phyloP scores from a whole-genome alignment of 192 early-diverging fungal genomes.

The Backusella parvicylindrica region DNA sequence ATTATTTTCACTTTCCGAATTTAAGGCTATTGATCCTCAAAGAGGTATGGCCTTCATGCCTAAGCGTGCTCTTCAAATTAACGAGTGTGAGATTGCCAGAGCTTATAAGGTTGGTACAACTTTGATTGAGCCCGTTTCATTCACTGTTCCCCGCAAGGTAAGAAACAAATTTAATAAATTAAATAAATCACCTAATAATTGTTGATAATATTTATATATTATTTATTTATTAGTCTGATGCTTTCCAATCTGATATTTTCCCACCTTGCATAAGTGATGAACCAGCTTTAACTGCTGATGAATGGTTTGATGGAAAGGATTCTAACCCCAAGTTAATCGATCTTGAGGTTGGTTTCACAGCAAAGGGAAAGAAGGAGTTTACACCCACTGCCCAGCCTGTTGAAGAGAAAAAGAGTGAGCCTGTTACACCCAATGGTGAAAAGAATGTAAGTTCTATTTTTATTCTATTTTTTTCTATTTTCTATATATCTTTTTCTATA shows the following conservation, averaged over 20 bases:
- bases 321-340: constrained; percentile 75
- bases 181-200: background rate
- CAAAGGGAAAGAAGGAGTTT: constrained; percentile 71
- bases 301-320: constrained; percentile 87
- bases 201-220: background rate
- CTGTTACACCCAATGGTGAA: constrained; percentile 42
- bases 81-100: constrained; percentile 87
- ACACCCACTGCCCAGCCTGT: constrained; percentile 63
- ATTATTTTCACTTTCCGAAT: constrained; percentile 83
- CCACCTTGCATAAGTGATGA: constrained; percentile 80
- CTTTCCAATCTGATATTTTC: constrained; percentile 96
- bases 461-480: background rate
- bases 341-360: constrained; percentile 69
- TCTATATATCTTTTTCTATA: background rate
- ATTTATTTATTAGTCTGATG: constrained; percentile 67
- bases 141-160: constrained; percentile 94
- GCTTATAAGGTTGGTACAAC: constrained; percentile 91
- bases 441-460: constrained; percentile 41
- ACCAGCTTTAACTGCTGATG: constrained; percentile 83
- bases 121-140: constrained; percentile 92
- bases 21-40: constrained; percentile 86
- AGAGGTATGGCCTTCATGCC: constrained; percentile 93
- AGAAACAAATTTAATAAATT: background rate
- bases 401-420: constrained; percentile 21
- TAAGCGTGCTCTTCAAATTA: constrained; percentile 85